These are phyloP conservation scores for Niveomyces coronatus DNA, from an alignment of 2,329 filamentous ascomycete species.

Conservation along the genomic window DNA sequence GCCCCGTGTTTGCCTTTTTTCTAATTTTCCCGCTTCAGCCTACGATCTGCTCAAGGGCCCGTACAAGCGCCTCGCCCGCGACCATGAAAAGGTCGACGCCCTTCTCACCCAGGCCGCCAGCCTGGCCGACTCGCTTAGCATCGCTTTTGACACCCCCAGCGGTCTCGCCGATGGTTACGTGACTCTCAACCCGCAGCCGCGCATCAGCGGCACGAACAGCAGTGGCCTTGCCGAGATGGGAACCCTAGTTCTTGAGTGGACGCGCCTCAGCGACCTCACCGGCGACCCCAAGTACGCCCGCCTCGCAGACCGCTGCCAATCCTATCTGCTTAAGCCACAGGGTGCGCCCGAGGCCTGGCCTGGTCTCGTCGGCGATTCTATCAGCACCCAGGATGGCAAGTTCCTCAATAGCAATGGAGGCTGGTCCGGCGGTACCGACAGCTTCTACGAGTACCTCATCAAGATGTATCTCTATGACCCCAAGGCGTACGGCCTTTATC, in stretches of 20 bases:
- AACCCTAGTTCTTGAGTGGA: constrained; percentile 74
- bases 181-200: constrained; percentile 39
- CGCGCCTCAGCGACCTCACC: constrained; percentile 61
- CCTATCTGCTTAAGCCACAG: constrained; percentile 52
- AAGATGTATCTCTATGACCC: constrained; percentile 84
- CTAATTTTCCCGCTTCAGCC: constrained; percentile 22
- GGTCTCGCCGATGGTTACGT: constrained; percentile 64
- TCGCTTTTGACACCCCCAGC: constrained; percentile 61
- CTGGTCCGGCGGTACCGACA: constrained; percentile 67
- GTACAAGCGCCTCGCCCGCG: constrained; percentile 35
- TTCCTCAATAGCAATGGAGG: constrained; percentile 58
- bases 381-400: constrained; percentile 51
- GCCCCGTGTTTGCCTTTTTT: too few relatives aligned
- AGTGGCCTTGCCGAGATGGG: constrained; percentile 67
- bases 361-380: constrained; percentile 58
- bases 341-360: constrained; percentile 55
- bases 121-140: constrained; percentile 61
- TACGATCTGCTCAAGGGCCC: constrained; percentile 64
- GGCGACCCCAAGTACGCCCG: constrained; percentile 53
- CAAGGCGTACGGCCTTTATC: constrained; percentile 50
- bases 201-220: constrained; percentile 37
- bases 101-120: constrained; percentile 55
- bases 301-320: constrained; percentile 55
- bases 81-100: constrained; percentile 36
- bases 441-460: constrained; percentile 66